Evolutionary conservation across 2,329 filamentous ascomycete species (phyloP).

Genomic region (Aspergillus transmontanensis): DNA sequence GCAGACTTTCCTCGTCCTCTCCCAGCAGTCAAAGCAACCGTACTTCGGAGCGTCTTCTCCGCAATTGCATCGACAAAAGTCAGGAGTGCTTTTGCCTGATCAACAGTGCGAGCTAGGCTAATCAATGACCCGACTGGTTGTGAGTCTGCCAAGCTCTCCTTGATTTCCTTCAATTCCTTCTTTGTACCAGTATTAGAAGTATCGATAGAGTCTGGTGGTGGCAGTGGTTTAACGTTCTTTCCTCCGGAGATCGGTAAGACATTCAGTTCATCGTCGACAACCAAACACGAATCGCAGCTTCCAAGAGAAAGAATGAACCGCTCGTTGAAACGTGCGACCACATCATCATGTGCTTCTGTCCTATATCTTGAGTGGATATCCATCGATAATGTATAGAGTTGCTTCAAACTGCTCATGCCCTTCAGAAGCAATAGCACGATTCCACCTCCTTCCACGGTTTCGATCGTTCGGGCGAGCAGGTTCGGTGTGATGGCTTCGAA

Average conservation of each 20-base stretch:
- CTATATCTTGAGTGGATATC: slow-evolving; percentile 95
- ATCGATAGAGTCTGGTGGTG: slow-evolving; percentile 73
- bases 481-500: slow-evolving; percentile 99
- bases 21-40: slow-evolving; percentile 88
- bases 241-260: slow-evolving; percentile 95
- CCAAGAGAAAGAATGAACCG: slow-evolving; percentile 93
- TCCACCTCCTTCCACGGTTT: slow-evolving; percentile 96
- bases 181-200: slow-evolving; percentile 70
- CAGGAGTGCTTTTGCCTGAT: slow-evolving; percentile 94
- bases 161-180: slow-evolving; percentile 79
- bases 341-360: slow-evolving; percentile 93
- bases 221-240: slow-evolving; percentile 81
- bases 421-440: slow-evolving; percentile 88
- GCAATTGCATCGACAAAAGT: slow-evolving; percentile 96
- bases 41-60: slow-evolving; percentile 92
- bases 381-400: slow-evolving; percentile 96
- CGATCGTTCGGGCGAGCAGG: slow-evolving; percentile 87
- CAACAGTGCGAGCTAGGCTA: slow-evolving; percentile 82
- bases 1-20: slow-evolving; percentile 97
- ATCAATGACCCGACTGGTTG: slow-evolving; percentile 85
- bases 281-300: slow-evolving; percentile 90
- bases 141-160: slow-evolving; percentile 81
- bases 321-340: slow-evolving; percentile 95
- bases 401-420: slow-evolving; percentile 95
- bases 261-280: slow-evolving; percentile 97